Base-by-base conservation (phyloP, 164 flowering plant species). In the Vitis amurensis region DNA sequence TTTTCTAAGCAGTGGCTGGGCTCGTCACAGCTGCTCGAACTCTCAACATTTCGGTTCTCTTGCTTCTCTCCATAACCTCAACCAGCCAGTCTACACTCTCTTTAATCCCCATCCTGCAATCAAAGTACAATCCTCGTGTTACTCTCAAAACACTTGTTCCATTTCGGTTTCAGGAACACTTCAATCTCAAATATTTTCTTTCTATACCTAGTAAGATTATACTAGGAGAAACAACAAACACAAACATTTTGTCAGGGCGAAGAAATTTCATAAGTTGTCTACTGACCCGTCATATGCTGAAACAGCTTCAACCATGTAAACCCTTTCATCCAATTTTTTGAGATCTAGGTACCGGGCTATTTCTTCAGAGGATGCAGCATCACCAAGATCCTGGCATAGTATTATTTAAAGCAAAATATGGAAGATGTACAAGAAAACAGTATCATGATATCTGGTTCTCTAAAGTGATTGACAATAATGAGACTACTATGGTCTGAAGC, bases 201-300 rank as follows among this genome's bases (percentile, higher is more conserved):
- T 19, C 23, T 19, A 19, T 19, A 19, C 23, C 23, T 19, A 19
- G 1, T 19, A 2, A 23, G 27, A 23, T 23, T 23, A 23, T 23
- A 23, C 27, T 23, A 23, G 27, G 27, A 23, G 27, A 23, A 23
- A 23, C 27, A 23, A 23, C 27, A 23, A 23, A 23, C 27, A 23
- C 27, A 23, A 23, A 23, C 27, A 23, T 23, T 23, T 23, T 23
- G 2, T 23, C 27, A 23, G 27, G 27, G 27, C 27, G 2, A 23
- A 23, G 27, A 23, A 23, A 23, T 23, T 23, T 23, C 67, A 44
- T 53, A 48, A 65, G 58, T 27, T 13, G 19, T 59, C 37, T 63
- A 67, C 83, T 82, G 69, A 94, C 99, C 99, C 99, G 69, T 94
- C 96, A 82, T 80, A 85, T 37, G 87, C 94, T 55, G 98, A 94